phyloP scores from a whole-genome alignment of 495 filamentous ascomycete genomes.

The Hypoxylon subgilvum region DNA sequence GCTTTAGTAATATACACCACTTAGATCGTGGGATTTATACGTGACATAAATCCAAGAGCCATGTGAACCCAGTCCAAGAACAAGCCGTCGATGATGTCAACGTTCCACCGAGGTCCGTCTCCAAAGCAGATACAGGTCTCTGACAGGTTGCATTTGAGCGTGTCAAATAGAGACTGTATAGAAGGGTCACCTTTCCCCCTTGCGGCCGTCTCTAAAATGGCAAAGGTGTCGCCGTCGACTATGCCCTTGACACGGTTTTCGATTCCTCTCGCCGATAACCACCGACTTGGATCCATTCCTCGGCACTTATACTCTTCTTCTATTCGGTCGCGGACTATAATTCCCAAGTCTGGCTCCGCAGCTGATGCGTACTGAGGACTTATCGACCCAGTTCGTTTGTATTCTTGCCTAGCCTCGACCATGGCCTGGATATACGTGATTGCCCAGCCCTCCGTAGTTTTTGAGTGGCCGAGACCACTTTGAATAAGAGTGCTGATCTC shows the following conservation, averaged over 20 bases:
- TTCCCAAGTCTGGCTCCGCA: conserved; percentile 5
- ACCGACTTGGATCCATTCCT: conserved; percentile 14
- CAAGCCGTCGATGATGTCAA: conserved; percentile 9
- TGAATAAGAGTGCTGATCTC: conserved; percentile 23
- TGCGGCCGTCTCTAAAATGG: conserved; percentile 14
- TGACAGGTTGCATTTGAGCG: too few species aligned
- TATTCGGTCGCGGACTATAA: conserved; percentile 12
- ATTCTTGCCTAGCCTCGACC: conserved; percentile 27
- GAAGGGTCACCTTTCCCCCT: conserved; percentile 6
- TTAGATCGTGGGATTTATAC: too few species aligned
- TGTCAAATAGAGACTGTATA: conserved; percentile 9
- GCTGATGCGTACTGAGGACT: conserved; percentile 19
- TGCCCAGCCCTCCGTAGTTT: conserved; percentile 16
- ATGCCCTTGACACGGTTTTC: conserved; percentile 26
- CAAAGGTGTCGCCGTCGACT: conserved; percentile 22
- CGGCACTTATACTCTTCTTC: conserved; percentile 14
- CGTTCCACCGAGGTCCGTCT: conserved; percentile 25
- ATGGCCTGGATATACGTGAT: conserved; percentile 23
- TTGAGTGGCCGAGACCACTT: conserved; percentile 27
- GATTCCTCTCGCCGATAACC: conserved; percentile 23
- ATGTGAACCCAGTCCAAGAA: too few species aligned
- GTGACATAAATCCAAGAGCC: too few species aligned
- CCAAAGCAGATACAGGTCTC: conserved; percentile 30
- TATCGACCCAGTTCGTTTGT: conserved; percentile 23
- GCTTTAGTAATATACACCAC: too few species aligned